phyloP scores from a whole-genome alignment of 2,329 filamentous ascomycete species.

The Gaeumannomyces sp. region DNA sequence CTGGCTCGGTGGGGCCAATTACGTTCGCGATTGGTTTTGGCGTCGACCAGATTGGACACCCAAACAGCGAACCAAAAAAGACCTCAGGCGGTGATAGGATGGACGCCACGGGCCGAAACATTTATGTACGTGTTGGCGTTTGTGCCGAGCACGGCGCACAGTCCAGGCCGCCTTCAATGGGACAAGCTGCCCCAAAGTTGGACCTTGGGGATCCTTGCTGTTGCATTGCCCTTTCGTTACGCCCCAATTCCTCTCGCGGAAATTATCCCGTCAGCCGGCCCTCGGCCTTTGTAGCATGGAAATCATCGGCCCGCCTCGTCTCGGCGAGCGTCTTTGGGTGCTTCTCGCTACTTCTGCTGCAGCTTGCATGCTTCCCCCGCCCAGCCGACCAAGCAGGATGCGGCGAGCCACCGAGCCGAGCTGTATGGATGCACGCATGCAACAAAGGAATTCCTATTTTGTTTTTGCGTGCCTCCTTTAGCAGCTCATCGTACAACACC shows the following conservation, averaged over 20 bases:
- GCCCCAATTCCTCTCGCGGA: neutral
- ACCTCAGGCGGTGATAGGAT: neutral
- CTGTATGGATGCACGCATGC: neutral
- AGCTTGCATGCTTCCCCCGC: too few relatives aligned
- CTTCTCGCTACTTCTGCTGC: neutral
- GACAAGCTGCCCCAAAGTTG: neutral
- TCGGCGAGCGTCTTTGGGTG: neutral
- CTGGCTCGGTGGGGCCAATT: neutral
- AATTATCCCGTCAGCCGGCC: neutral
- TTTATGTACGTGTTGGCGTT: neutral
- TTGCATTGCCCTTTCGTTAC: neutral
- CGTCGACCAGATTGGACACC: neutral
- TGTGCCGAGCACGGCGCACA: neutral
- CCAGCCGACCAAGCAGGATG: too few relatives aligned
- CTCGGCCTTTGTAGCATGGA: neutral
- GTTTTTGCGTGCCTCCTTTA: neutral
- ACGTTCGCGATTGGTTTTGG: neutral
- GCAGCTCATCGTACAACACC: neutral
- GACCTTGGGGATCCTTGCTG: neutral
- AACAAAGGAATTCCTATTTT: neutral
- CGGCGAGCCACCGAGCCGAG: too few relatives aligned
- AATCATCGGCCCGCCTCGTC: neutral
- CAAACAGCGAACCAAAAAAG: neutral
- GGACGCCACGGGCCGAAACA: neutral
- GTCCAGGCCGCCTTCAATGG: too few relatives aligned